Percentiles rank a stretch among this genome's conserved stretches.
Evolutionary conservation across 139 green algal genomes (phyloP).

Genomic region (Chlorella sp.): DNA sequence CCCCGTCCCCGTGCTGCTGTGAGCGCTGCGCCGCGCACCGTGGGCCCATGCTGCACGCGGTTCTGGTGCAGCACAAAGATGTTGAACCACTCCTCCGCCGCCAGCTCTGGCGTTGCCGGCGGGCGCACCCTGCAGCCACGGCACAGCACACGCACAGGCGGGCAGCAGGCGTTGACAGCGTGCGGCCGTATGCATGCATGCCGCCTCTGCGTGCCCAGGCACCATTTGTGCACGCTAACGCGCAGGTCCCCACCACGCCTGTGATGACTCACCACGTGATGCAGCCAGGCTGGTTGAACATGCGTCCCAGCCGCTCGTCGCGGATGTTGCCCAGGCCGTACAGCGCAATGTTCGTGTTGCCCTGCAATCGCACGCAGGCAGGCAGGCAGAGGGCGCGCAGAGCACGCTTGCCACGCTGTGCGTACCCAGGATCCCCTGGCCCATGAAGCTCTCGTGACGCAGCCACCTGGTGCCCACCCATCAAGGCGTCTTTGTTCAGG

Average conservation of each 20-base stretch:
- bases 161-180: too few relatives aligned
- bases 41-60: slow-evolving; percentile 55
- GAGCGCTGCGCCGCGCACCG: slow-evolving; percentile 13
- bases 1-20: neutral
- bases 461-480: too few relatives aligned
- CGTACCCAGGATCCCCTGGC: too few relatives aligned
- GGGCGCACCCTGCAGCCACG: slow-evolving; percentile 23
- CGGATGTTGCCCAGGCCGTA: slow-evolving; percentile 94
- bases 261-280: slow-evolving; percentile 69
- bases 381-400: too few relatives aligned
- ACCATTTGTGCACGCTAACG: neutral
- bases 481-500: too few relatives aligned
- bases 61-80: slow-evolving; percentile 97
- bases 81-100: slow-evolving; percentile 80
- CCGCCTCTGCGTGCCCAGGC: too few relatives aligned
- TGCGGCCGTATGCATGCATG: too few relatives aligned
- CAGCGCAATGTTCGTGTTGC: slow-evolving; percentile 81
- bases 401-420: too few relatives aligned
- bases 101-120: neutral
- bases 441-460: too few relatives aligned
- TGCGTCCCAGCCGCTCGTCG: slow-evolving; percentile 86
- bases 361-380: too few relatives aligned
- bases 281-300: slow-evolving; percentile 73
- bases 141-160: too few relatives aligned
- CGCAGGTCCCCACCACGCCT: neutral